phyloP scores from a whole-genome alignment of 345 rosid genomes.

The Gossypium bickii region DNA sequence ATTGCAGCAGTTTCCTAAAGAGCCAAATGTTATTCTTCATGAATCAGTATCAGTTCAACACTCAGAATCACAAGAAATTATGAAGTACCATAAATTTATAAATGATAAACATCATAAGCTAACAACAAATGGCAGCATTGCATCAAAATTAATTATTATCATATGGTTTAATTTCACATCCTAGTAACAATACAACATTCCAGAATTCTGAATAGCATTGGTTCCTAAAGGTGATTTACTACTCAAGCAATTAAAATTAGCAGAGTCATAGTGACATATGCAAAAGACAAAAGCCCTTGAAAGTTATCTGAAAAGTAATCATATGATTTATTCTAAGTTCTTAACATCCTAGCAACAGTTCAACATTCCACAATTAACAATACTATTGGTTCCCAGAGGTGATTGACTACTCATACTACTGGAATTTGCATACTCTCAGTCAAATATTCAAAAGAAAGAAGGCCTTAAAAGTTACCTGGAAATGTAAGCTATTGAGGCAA shows the following conservation, averaged over 20 bases:
- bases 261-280: not conserved
- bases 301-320: constrained; percentile 52
- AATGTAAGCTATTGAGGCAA: constrained; percentile 82
- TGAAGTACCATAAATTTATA: not conserved
- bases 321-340: not conserved
- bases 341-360: not conserved
- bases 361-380: not conserved
- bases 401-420: not conserved
- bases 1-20: not conserved
- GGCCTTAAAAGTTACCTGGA: constrained; percentile 52
- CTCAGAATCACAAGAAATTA: not conserved
- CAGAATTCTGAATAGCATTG: not conserved
- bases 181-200: not conserved
- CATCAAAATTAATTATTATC: not conserved
- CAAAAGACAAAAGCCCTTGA: constrained; percentile 6
- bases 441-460: not conserved
- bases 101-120: not conserved
- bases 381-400: not conserved
- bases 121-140: not conserved
- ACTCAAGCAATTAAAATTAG: not conserved
- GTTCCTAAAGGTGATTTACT: not conserved
- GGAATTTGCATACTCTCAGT: not conserved
- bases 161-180: not conserved
- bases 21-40: not conserved
- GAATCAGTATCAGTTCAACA: constrained; percentile 2